Evolutionary conservation across 2,329 filamentous ascomycete species (phyloP).

Genomic region (Colletotrichum magnum): DNA sequence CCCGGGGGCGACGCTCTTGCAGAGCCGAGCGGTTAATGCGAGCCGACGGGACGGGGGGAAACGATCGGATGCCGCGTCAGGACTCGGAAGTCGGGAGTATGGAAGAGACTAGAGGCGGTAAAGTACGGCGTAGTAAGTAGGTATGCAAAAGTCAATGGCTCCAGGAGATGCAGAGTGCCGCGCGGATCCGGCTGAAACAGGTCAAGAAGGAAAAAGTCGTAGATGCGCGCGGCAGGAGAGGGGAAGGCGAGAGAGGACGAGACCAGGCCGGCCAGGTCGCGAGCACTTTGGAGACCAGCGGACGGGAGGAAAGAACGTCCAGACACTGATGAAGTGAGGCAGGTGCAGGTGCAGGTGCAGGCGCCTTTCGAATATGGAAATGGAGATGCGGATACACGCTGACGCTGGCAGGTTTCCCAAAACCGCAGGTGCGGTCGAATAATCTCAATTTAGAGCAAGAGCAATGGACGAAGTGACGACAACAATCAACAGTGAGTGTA

Average conservation of each 20-base stretch:
- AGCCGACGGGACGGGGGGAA: neutral
- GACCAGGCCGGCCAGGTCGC: slow-evolving; percentile 8
- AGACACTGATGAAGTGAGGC: neutral
- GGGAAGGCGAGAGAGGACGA: neutral
- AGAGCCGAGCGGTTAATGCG: neutral
- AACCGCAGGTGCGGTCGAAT: slow-evolving; percentile 9
- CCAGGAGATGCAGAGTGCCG: slow-evolving; percentile 2
- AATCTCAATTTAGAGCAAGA: too few relatives aligned
- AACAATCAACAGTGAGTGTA: too few relatives aligned
- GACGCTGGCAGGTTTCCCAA: neutral
- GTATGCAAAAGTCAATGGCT: neutral
- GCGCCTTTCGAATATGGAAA: too few relatives aligned
- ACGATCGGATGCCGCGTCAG: neutral
- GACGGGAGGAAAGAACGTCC: neutral
- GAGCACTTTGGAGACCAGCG: slow-evolving; percentile 6
- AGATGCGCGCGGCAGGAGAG: slow-evolving; percentile 29
- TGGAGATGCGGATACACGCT: too few relatives aligned
- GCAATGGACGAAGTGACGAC: too few relatives aligned
- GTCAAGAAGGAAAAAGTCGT: neutral
- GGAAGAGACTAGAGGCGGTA: neutral
- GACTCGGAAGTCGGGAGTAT: neutral
- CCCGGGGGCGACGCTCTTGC: too few relatives aligned
- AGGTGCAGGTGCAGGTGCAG: neutral
- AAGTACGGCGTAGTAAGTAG: neutral
- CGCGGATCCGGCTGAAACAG: slow-evolving; percentile 27